A percentile compares a stretch with the other conserved stretches of the same genome.
Evolutionary conservation across 1,284 basidiomycete species (phyloP).

Genomic region (Ganoderma sp.): DNA sequence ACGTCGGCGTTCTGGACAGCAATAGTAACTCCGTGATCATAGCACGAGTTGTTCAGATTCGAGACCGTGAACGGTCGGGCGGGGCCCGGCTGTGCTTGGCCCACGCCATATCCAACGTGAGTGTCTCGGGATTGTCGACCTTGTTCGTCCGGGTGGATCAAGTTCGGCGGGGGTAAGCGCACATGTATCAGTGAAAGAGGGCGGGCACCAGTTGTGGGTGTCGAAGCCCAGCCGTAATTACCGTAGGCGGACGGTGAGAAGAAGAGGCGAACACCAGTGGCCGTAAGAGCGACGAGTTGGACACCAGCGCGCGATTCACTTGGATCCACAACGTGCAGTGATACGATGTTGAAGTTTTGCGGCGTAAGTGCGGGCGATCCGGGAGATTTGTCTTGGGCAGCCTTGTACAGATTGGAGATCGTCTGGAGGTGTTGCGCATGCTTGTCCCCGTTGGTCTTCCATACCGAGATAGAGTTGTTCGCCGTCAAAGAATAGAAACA

Average conservation of each 20-base stretch:
- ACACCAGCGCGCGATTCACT: slow-evolving; percentile 68
- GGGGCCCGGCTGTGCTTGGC: slow-evolving; percentile 50
- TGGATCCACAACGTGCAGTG: slow-evolving; percentile 67
- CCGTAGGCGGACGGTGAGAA: slow-evolving; percentile 63
- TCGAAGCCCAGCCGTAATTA: slow-evolving; percentile 51
- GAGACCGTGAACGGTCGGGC: slow-evolving; percentile 62
- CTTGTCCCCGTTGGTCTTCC: slow-evolving; percentile 65
- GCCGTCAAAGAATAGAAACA: slow-evolving; percentile 79
- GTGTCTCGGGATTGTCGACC: slow-evolving; percentile 53
- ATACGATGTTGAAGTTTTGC: slow-evolving; percentile 67
- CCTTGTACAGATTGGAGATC: slow-evolving; percentile 69
- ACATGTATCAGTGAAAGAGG: slow-evolving; percentile 75
- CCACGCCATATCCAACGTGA: slow-evolving; percentile 49
- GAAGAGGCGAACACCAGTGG: slow-evolving; percentile 81
- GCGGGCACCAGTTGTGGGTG: slow-evolving; percentile 47
- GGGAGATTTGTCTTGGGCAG: slow-evolving; percentile 76
- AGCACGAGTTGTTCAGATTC: slow-evolving; percentile 62
- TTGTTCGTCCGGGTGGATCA: slow-evolving; percentile 78
- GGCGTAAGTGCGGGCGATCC: slow-evolving; percentile 74
- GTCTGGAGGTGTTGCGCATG: slow-evolving; percentile 71
- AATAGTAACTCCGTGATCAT: slow-evolving; percentile 67
- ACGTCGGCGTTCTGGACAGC: slow-evolving; percentile 74
- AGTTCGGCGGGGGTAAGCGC: slow-evolving; percentile 76
- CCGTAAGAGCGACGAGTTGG: slow-evolving; percentile 82
- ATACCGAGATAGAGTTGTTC: slow-evolving; percentile 74